Conservation (phyloP, 371 early-diverging fungal species). For the Rhizopus arrhizus region DNA sequence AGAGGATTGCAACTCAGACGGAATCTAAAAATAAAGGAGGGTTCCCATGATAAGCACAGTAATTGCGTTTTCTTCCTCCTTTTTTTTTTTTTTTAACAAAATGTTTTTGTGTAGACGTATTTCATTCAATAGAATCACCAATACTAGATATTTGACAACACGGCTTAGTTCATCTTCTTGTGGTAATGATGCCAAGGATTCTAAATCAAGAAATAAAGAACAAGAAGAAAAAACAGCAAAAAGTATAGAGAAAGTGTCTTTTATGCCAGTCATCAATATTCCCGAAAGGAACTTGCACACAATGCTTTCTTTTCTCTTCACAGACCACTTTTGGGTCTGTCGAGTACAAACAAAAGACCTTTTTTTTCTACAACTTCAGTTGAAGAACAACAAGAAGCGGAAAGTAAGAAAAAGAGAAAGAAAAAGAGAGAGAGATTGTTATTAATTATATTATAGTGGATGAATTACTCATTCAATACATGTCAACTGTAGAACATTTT, state of each 20-base stretch:
- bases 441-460: conserved; percentile 24
- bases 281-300: conserved; percentile 53
- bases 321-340: conserved; percentile 50
- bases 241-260: conserved; percentile 16
- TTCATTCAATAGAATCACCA: neutral
- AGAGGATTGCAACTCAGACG: neutral
- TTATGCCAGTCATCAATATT: conserved; percentile 57
- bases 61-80: neutral
- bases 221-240: conserved; percentile 5
- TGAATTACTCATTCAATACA: conserved; percentile 35
- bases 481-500: conserved; percentile 39
- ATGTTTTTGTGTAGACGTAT: conserved; percentile 20
- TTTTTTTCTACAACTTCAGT: conserved; percentile 33
- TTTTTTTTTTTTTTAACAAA: neutral
- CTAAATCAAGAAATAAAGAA: conserved; percentile 2
- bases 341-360: conserved; percentile 38
- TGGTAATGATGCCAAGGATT: conserved; percentile 8
- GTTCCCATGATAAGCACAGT: neutral
- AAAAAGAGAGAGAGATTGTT: neutral
- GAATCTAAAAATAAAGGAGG: too few species aligned
- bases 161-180: conserved; percentile 28
- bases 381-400: conserved; percentile 21
- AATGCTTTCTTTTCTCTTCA: conserved; percentile 55
- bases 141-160: neutral
- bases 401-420: conserved; percentile 6